Evolutionary conservation across 2,329 filamentous ascomycete genomes (phyloP).

Genomic region (Sclerotinia nivalis): DNA sequence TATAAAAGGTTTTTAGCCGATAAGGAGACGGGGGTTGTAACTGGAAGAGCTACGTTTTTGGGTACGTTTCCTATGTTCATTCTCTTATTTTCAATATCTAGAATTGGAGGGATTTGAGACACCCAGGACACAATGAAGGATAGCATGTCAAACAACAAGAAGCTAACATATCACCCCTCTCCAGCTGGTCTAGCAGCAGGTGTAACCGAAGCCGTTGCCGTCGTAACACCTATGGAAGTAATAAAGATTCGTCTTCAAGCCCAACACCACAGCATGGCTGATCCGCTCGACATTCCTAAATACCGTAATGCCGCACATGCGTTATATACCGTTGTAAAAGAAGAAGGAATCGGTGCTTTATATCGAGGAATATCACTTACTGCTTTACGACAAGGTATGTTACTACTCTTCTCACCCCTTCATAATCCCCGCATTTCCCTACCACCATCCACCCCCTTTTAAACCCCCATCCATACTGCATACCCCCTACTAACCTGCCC

Average conservation of each 20-base stretch:
- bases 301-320: slow-evolving; percentile 90
- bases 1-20: slow-evolving; percentile 85
- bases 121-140: background rate
- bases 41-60: slow-evolving; percentile 70
- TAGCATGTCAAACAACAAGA: background rate
- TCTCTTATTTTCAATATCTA: slow-evolving; percentile 44
- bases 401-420: background rate
- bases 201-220: slow-evolving; percentile 92
- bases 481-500: background rate
- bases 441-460: background rate
- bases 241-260: slow-evolving; percentile 98
- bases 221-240: slow-evolving; percentile 98
- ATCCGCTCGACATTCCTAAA: slow-evolving; percentile 93
- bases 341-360: slow-evolving; percentile 84
- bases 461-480: background rate
- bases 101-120: background rate
- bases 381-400: slow-evolving; percentile 81
- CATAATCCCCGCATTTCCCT: background rate
- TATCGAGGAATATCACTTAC: slow-evolving; percentile 95
- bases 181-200: slow-evolving; percentile 85
- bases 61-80: slow-evolving; percentile 48
- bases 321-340: slow-evolving; percentile 82
- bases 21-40: slow-evolving; percentile 64
- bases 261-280: slow-evolving; percentile 96
- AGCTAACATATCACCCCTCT: background rate